Evolutionary conservation across 208 protist species (phyloP).

Genomic region (Acanthamoeba sp.): DNA sequence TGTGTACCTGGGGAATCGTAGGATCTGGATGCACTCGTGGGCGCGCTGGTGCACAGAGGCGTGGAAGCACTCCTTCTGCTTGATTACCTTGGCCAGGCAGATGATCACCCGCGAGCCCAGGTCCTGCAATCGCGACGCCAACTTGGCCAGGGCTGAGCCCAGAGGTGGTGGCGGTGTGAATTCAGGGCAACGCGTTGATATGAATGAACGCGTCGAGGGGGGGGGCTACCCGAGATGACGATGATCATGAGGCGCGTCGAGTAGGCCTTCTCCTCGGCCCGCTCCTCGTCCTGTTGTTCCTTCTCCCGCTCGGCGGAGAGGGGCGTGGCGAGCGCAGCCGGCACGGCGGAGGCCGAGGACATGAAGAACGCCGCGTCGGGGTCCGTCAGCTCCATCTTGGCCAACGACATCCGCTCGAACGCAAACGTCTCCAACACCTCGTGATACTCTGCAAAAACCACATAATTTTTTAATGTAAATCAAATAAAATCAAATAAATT

Average conservation of each 20-base stretch:
- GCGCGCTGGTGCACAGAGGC: constrained; percentile 38
- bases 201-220: background rate
- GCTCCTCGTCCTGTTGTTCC: background rate
- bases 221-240: constrained; percentile 6
- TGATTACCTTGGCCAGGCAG: constrained; percentile 68
- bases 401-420: constrained; percentile 79
- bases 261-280: constrained; percentile 24
- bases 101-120: constrained; percentile 39
- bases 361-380: constrained; percentile 19
- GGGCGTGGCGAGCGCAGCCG: background rate
- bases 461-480: background rate
- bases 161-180: no score
- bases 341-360: background rate
- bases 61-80: constrained; percentile 64
- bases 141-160: constrained; percentile 18
- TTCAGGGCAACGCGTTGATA: background rate
- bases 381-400: constrained; percentile 31
- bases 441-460: constrained; percentile 67
- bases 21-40: constrained; percentile 44
- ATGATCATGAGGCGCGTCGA: constrained; percentile 53
- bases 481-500: background rate
- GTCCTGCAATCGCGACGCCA: constrained; percentile 54
- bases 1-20: constrained; percentile 47
- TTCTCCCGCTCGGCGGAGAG: background rate
- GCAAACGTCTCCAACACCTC: constrained; percentile 77